Evolutionary conservation across 2,329 filamentous ascomycete species (phyloP).

Genomic region (Fusarium nelsonii): DNA sequence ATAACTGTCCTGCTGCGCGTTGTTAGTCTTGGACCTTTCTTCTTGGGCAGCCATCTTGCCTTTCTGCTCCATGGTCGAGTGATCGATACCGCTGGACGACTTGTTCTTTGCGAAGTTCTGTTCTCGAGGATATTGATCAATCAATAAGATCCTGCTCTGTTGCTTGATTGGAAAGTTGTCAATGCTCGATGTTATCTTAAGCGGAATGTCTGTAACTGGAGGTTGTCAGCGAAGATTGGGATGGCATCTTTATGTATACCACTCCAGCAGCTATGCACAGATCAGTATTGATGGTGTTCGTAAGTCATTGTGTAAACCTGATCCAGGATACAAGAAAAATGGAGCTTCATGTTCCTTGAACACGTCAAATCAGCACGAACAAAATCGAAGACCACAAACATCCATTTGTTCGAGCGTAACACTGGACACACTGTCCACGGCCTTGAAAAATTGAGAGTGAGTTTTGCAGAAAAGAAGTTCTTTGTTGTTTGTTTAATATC

Average conservation of each 20-base stretch:
- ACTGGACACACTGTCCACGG: neutral
- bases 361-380: neutral
- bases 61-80: slow-evolving; percentile 1
- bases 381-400: neutral
- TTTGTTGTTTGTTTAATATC: slow-evolving; percentile 45
- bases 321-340: neutral
- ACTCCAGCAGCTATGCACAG: neutral
- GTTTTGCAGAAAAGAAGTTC: slow-evolving; percentile 22
- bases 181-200: neutral
- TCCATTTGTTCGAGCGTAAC: neutral
- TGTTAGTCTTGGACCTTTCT: neutral
- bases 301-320: neutral
- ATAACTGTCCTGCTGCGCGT: slow-evolving; percentile 12
- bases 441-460: neutral
- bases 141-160: slow-evolving; percentile 10
- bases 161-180: neutral
- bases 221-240: neutral
- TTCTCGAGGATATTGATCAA: neutral
- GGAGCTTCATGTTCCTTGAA: neutral
- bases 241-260: slow-evolving; percentile 4
- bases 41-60: neutral
- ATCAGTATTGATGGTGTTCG: neutral
- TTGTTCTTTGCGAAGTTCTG: neutral
- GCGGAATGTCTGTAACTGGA: neutral
- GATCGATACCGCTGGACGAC: neutral